Conservation (phyloP, 192 early-diverging fungal genomes). For the Haplosporangium gracile region DNA sequence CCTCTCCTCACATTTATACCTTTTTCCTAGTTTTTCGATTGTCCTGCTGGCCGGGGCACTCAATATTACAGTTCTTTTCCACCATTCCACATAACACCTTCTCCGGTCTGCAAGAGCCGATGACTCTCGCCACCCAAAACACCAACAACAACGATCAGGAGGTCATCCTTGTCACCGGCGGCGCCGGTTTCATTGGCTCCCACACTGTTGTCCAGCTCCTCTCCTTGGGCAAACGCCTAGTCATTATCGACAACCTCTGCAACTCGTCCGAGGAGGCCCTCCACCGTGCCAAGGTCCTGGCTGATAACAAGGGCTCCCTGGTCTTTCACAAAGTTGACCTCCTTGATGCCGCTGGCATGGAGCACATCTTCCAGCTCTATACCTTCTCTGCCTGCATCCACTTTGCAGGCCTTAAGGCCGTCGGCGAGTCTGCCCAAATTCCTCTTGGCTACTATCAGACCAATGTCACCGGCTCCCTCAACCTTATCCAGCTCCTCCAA, state of each 20-base stretch:
- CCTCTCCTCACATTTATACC: constrained; percentile 2
- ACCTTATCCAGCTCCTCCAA: constrained; percentile 85
- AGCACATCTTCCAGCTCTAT: constrained; percentile 72
- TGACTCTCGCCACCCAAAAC: constrained; percentile 14
- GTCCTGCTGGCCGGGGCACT: constrained; percentile 43
- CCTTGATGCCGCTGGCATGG: constrained; percentile 77
- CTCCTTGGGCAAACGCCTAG: constrained; percentile 77
- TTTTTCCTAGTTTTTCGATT: constrained; percentile 6
- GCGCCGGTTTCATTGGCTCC: constrained; percentile 93
- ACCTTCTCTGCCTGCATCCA: constrained; percentile 78
- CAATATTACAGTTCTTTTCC: background rate
- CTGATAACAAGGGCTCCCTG: constrained; percentile 58
- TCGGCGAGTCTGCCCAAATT: constrained; percentile 83
- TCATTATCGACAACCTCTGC: constrained; percentile 91
- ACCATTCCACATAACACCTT: constrained; percentile 29
- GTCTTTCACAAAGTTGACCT: constrained; percentile 86
- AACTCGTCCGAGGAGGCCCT: constrained; percentile 83
- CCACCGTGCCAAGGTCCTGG: constrained; percentile 76
- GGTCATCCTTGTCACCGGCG: constrained; percentile 74
- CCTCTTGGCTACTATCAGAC: constrained; percentile 94
- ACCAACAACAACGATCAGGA: constrained; percentile 19
- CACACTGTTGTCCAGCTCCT: constrained; percentile 90
- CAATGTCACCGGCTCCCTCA: constrained; percentile 91
- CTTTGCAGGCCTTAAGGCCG: constrained; percentile 91
- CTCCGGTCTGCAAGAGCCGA: constrained; percentile 8